Base-by-base conservation (phyloP, 2,329 filamentous ascomycete genomes). In the Ophiognomonia clavigignenti-juglandacearum region DNA sequence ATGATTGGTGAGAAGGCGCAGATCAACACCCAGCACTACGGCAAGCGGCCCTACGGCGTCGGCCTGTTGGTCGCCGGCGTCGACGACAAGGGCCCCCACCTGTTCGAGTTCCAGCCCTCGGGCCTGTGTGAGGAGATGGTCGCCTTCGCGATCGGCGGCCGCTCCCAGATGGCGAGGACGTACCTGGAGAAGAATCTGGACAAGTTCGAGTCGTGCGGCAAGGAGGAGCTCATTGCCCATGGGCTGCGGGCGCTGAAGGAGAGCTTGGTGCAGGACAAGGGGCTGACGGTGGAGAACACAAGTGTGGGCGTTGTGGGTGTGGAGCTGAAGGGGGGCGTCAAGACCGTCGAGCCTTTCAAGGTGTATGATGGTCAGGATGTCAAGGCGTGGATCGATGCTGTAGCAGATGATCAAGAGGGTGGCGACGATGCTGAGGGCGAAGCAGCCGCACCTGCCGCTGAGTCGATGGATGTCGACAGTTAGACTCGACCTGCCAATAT, bases 111-210 rank as follows among this genome's bases (percentile, higher is more conserved):
- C 77, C 92, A 96, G 72, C 93, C 93, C 10, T 88, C 82, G 45
- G 93, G 93, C 39, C 86, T 97, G 78, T 96, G 90, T 59, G 88
- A 96, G 64, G 93, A 98, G 78, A 97, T 97, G 89, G 67, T 87
- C 41, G 93, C 93, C 20, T 96, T 92, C 64, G 92, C 91, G 50
- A 98, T 98, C 65, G 93, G 93, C 44, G 93, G 93, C 39, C 80
- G 93, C 59, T 93, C 86, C 67, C 93, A 98, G 74, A 97, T 97
- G 89, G 93, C 93, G 20, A 78, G 93, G 62, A 98, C 93, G 54
- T 98, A 98, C 69, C 75, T 98, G 47, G 93, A 98, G 78, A 80
- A 89, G 62, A 87, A 96, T 70, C 71, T 96, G 52, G 91, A 95
- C 54, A 73, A 82, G 57, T 97, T 98, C 66, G 78, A 81, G 60